Base-by-base conservation (phyloP, 495 filamentous ascomycete genomes). In the Penicillium lagena region DNA sequence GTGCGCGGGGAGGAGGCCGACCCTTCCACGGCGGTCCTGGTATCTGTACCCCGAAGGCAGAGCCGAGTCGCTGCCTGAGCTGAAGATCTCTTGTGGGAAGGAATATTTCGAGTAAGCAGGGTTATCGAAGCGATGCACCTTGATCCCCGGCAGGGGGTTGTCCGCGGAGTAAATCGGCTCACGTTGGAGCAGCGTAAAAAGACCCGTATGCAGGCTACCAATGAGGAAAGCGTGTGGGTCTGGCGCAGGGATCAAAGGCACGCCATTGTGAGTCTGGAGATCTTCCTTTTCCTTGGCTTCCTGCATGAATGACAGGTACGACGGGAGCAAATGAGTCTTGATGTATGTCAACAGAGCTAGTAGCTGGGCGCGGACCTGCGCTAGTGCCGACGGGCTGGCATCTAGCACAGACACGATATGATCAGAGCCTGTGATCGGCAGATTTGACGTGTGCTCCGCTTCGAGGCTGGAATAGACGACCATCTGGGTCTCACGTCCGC, bases 381-480 rank as follows among this genome's bases (percentile, higher is more conserved):
- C 45, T 12, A 56, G 46, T 6, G 17, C 22, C 7, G 46, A 34
- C 12, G 40, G 43, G 34, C 17, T 13, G 29, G 54, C 44, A 11
- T 31, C 14, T 9, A 62, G 31, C 14, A 45, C 46, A 35, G 50
- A 52, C 28, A 55, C 38, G 12, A 14, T 34, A 38, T 52, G 43
- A 12, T 42, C 36, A 39, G 49, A 12, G 37, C 29, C 40, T 4
- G 22, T 6, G 50, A 58, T 55, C 46, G 44, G 51, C 38, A 39
- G 31, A 13, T 45, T 50, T 49, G 47, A 56, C 42, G 58, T 56
- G 49, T 46, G 40, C 35, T 56, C 47, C 43, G 52, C 54, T 49
- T 85, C 82, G 1, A 78, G 50, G 13, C 77, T 79, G 28, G 64
- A 72, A 49, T 78, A 86, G 4, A 85, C 22, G 70, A 77, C 75